Base-by-base conservation (phyloP, 768 basidiomycete species). In the Tylopilus sp. region DNA sequence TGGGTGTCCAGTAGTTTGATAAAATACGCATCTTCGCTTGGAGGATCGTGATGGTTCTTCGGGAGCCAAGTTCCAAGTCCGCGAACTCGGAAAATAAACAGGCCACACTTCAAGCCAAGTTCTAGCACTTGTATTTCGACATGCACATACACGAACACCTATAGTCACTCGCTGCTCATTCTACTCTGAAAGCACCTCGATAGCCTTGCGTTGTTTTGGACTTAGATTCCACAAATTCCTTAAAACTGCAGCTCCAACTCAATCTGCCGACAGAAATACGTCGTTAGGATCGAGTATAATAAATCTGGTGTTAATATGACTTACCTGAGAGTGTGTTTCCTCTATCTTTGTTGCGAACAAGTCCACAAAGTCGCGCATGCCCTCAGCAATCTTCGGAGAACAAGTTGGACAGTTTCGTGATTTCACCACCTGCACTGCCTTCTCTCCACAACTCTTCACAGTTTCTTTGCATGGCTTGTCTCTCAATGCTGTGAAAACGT, bases 301-400 rank as follows among this genome's bases (percentile, higher is more conserved):
- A n/a, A n/a, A n/a, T n/a, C n/a, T n/a, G n/a, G n/a, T n/a, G n/a
- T n/a, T n/a, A n/a, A n/a, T n/a, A n/a, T n/a, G n/a, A 28, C 54
- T 29, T 44, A 57, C 65, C 45, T 51, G 22, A 30, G 54, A 44
- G 33, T 56, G 45, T 0, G 25, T 17, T 22, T 57, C 50, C 7
- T 57, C 59, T 13, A 59, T 24, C 54, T 57, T 53, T 6, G 21
- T 42, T n/a, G 13, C 7, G 10, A 65, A 42, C 14, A 64, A 22
- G 0, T 42, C 47, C 6, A 36, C 13, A 19, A 64, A 58, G 13
- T 52, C 48, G 7, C 29, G 55, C 63, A 63, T 59, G 3, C 56
- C 61, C 6, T 33, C 48, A 4, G 29, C 4, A 12, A 65, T 21
- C 17, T 3, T 34, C 1, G 38, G 7, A 9, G 47, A 53, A 38